These are phyloP conservation scores for Calonectria pauciramosa DNA, from an alignment of 2,329 filamentous ascomycete genomes.

Conservation along the genomic window DNA sequence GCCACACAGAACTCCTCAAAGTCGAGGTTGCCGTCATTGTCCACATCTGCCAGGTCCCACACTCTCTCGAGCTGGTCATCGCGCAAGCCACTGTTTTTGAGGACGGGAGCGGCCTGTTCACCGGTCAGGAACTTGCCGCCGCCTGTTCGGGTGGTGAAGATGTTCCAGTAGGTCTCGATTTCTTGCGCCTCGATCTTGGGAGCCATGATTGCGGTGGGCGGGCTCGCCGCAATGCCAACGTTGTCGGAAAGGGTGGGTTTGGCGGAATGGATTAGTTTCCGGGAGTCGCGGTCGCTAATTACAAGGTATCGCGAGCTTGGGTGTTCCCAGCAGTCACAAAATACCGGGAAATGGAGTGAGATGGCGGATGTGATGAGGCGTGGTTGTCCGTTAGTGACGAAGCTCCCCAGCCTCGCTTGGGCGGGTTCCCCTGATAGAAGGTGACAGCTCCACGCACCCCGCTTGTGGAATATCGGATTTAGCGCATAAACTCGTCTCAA, in stretches of 20 bases:
- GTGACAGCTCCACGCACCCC: slow-evolving; percentile 37
- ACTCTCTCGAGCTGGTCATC: slow-evolving; percentile 92
- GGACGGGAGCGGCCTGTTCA: slow-evolving; percentile 72
- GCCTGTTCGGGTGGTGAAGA: slow-evolving; percentile 71
- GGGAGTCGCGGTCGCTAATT: neutral
- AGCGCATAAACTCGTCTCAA: slow-evolving; percentile 38
- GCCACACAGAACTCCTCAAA: slow-evolving; percentile 99
- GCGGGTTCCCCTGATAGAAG: slow-evolving; percentile 43
- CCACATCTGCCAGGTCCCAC: slow-evolving; percentile 97
- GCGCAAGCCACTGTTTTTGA: slow-evolving; percentile 74
- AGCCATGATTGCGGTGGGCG: slow-evolving; percentile 59
- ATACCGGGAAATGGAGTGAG: slow-evolving; percentile 18
- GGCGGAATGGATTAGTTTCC: slow-evolving; percentile 13
- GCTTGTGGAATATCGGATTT: slow-evolving; percentile 45
- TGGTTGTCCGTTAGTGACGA: slow-evolving; percentile 45
- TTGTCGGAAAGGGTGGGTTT: slow-evolving; percentile 2
- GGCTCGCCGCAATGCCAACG: slow-evolving; percentile 21
- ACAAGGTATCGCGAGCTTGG: slow-evolving; percentile 23
- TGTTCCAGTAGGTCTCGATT: slow-evolving; percentile 77
- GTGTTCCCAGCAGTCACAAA: slow-evolving; percentile 34
- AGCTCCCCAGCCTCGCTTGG: slow-evolving; percentile 47
- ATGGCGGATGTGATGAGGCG: slow-evolving; percentile 23
- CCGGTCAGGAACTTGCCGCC: slow-evolving; percentile 72
- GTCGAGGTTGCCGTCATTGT: slow-evolving; percentile 96
- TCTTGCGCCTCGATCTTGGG: slow-evolving; percentile 74